Base-by-base conservation (phyloP, 2,329 filamentous ascomycete genomes). In the Pseudocercospora crystallina region DNA sequence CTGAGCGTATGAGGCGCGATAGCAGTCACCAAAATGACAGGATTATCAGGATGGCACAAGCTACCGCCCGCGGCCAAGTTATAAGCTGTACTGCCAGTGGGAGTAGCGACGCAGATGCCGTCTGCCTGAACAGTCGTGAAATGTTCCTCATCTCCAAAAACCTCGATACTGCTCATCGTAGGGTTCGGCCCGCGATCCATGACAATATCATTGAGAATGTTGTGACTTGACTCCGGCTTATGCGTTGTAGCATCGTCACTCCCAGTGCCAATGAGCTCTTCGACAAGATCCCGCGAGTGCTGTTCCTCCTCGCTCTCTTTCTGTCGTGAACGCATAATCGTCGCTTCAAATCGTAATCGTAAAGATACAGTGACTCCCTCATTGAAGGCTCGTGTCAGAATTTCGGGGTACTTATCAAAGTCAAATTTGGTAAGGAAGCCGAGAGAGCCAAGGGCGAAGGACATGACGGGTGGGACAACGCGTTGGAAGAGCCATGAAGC, bases 361-460 rank as follows among this genome's bases (percentile, higher is more conserved):
- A 99, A 72, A 62, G 89, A 95, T 13, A 97, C 89, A 0, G 87
- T 94, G 14, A 97, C 87, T 5, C 94, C 94, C 52, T 95, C 85
- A 35, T 75, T 77, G 60, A 96, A 94, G 0, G 88, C 85, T 38
- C 78, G 81, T 2, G 78, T 81, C 30, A 96, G 77, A 2, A 82
- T 95, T 11, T 79, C 72, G 54, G 81, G 76, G 60, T 89, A 90
- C 4, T 87, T 76, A 11, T 84, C 82, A 69, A 91, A 99, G 69
- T 97, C 91, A 67, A 97, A 97, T 66, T 96, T 96, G 20, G 94
- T 97, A 59, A 99, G 74, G 66, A 99, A 99, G 0, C 94, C 94
- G 5, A 99, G 77, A 17, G 91, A 96, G 8, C 94, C 94, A 8
- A 97, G 76, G 1, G 90, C 83, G 69, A 99, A 97, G 54, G 90